Conservation (phyloP, 352 stramenopile genomes). For the Phytophthora melonis region DNA sequence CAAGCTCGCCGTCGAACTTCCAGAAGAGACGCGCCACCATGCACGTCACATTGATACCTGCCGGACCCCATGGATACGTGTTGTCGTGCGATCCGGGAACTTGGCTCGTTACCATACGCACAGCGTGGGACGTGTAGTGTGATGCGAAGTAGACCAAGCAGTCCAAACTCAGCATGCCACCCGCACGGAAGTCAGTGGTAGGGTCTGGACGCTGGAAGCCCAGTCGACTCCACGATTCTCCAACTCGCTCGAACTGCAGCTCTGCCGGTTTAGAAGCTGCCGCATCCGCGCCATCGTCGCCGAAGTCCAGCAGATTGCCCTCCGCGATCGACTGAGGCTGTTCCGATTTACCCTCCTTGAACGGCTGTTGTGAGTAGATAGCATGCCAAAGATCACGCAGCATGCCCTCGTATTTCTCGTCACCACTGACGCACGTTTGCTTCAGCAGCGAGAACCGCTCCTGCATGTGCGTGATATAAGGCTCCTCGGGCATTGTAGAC, state of each 20-base stretch:
- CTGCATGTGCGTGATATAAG: slow-evolving; percentile 71
- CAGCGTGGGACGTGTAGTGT: slow-evolving; percentile 71
- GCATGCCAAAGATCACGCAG: slow-evolving; percentile 68
- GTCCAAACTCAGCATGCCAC: slow-evolving; percentile 81
- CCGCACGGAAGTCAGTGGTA: slow-evolving; percentile 87
- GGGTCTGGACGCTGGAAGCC: slow-evolving; percentile 87
- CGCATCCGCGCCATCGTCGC: slow-evolving; percentile 4
- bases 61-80: slow-evolving; percentile 87
- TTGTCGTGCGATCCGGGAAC: slow-evolving; percentile 82
- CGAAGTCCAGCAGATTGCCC: slow-evolving; percentile 37
- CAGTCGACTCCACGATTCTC: slow-evolving; percentile 81
- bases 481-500: slow-evolving; percentile 58
- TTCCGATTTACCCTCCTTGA: slow-evolving; percentile 31
- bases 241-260: slow-evolving; percentile 72
- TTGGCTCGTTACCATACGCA: slow-evolving; percentile 80
- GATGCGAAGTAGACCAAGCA: slow-evolving; percentile 86
- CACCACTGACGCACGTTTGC: slow-evolving; percentile 71
- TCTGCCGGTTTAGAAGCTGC: slow-evolving; percentile 19
- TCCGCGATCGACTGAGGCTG: slow-evolving; percentile 36
- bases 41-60: slow-evolving; percentile 89
- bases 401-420: slow-evolving; percentile 70
- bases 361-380: slow-evolving; percentile 68
- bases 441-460: slow-evolving; percentile 72
- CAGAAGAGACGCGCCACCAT: slow-evolving; percentile 85
- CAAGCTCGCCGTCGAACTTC: slow-evolving; percentile 79